Conservation (phyloP, 139 green algal genomes). For the Picochlorum sp. region DNA sequence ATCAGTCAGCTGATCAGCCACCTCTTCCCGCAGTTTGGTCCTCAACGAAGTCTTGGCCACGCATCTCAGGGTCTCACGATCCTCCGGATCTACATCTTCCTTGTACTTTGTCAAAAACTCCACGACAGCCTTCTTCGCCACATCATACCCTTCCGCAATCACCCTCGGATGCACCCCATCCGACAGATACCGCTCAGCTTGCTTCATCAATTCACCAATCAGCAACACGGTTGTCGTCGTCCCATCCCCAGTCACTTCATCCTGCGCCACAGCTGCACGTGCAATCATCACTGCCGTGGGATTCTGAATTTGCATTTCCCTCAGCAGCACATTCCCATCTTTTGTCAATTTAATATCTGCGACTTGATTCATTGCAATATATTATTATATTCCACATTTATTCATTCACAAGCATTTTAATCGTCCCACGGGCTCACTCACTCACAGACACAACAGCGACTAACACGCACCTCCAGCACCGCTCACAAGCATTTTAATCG, state of each 20-base stretch:
- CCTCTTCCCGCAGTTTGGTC: slow-evolving; percentile 76
- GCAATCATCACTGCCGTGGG: slow-evolving; percentile 99
- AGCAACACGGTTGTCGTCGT: slow-evolving; percentile 93
- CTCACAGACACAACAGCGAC: not conserved
- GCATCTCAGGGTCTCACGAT: slow-evolving; percentile 74
- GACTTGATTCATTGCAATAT: not conserved
- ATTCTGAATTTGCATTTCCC: slow-evolving; percentile 99
- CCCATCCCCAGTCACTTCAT: slow-evolving; percentile 94
- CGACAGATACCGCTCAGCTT: slow-evolving; percentile 84
- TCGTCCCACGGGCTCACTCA: too few relatives aligned
- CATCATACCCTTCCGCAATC: slow-evolving; percentile 89
- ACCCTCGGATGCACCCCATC: slow-evolving; percentile 94
- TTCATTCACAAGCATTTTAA: not conserved
- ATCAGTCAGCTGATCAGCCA: slow-evolving; percentile 86
- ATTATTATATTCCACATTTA: not conserved
- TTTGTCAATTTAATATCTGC: slow-evolving; percentile 97
- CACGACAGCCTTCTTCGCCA: slow-evolving; percentile 73
- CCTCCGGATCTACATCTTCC: slow-evolving; percentile 25
- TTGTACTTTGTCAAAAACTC: slow-evolving; percentile 90
- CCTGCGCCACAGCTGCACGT: slow-evolving; percentile 89
- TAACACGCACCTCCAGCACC: slow-evolving; percentile 70
- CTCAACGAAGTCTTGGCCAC: slow-evolving; percentile 83
- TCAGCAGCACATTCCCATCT: slow-evolving; percentile 90
- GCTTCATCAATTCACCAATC: slow-evolving; percentile 98
- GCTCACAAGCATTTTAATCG: slow-evolving; percentile 98